Base-by-base conservation (phyloP, 768 basidiomycete genomes). In the Mycena amicta region DNA sequence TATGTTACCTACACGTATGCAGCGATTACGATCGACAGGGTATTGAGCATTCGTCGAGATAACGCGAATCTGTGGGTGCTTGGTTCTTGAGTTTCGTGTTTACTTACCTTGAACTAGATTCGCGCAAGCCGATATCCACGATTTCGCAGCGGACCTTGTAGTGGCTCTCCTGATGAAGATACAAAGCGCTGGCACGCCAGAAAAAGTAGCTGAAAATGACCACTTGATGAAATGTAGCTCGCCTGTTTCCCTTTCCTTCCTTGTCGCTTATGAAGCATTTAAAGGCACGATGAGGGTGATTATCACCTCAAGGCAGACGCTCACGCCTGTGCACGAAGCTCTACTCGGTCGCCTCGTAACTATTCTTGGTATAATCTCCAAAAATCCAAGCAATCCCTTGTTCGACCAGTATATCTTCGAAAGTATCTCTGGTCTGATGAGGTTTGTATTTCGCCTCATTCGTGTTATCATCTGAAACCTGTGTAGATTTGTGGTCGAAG, bases 341-440 rank as follows among this genome's bases (percentile, higher is more conserved):
- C 80, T 87, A 2, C 80, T 98, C 5, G 74, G 71, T 40, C 87
- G 90, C 13, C 83, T 99, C 6, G 92, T 97, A 55, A 73, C 75
- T 26, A 95, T 98, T 67, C 80, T 98, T 28, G 88, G 90, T 13
- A 82, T 89, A 54, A 94, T 96, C 66, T 92, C 90, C 59, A 92
- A 90, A 76, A 99, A 99, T 70, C 96, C 97, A 16, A 94, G 92
- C 71, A 99, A 99, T 73, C 97, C 97, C 2, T 88, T 89, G 64
- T 98, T 99, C 73, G 95, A 97, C 71, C 97, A 98, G 71, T 97
- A 93, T 69, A 90, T 94, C 62, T 98, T 99, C 68, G 96, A 99
- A 76, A 91, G 90, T 69, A 86, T 99, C 40, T 90, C 95, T n/a
- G 95, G 89, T 2, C 75, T 99, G 65, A 89, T 97, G 78, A 84